phyloP scores from a whole-genome alignment of 2,329 filamentous ascomycete species.

The Aspergillus melleus region DNA sequence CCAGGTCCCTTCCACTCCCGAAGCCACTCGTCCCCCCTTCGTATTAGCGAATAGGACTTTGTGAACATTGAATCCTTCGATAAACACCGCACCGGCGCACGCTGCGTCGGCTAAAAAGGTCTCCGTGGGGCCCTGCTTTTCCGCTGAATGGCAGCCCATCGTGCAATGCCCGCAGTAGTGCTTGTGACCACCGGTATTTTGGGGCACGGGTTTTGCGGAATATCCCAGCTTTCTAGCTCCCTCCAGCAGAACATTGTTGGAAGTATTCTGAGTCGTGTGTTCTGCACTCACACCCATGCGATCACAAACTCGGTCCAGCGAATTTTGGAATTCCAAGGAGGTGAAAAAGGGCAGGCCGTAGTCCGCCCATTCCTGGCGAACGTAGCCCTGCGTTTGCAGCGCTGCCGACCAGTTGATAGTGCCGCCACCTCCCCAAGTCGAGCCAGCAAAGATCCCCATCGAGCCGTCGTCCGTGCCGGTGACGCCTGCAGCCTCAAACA shows the following conservation, averaged over 20 bases:
- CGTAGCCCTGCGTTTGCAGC: constrained; percentile 69
- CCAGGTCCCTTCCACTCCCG: constrained; percentile 75
- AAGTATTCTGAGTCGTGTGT: constrained; percentile 69
- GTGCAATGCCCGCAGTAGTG: constrained; percentile 73
- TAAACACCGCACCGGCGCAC: constrained; percentile 72
- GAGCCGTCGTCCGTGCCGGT: constrained; percentile 57
- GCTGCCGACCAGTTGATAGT: constrained; percentile 80
- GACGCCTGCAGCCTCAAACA: constrained; percentile 70
- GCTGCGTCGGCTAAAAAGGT: constrained; percentile 79
- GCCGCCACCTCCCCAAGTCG: constrained; percentile 81
- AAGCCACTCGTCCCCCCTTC: constrained; percentile 58
- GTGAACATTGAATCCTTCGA: constrained; percentile 77
- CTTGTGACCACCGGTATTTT: constrained; percentile 72
- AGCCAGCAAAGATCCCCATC: constrained; percentile 65
- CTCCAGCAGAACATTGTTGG: constrained; percentile 71
- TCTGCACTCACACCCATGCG: constrained; percentile 73
- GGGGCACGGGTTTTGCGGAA: constrained; percentile 66
- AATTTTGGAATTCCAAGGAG: constrained; percentile 71
- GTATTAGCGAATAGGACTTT: constrained; percentile 65
- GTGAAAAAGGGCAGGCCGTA: constrained; percentile 71
- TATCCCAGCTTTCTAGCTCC: constrained; percentile 74
- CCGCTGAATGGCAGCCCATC: constrained; percentile 60
- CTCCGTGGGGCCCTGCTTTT: constrained; percentile 77
- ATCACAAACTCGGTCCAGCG: constrained; percentile 73
- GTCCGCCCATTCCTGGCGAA: constrained; percentile 78